Percentiles rank a stretch among this genome's conserved stretches.
Evolutionary conservation across 1,284 basidiomycete genomes (phyloP).

Genomic region (Moesziomyces sp.): DNA sequence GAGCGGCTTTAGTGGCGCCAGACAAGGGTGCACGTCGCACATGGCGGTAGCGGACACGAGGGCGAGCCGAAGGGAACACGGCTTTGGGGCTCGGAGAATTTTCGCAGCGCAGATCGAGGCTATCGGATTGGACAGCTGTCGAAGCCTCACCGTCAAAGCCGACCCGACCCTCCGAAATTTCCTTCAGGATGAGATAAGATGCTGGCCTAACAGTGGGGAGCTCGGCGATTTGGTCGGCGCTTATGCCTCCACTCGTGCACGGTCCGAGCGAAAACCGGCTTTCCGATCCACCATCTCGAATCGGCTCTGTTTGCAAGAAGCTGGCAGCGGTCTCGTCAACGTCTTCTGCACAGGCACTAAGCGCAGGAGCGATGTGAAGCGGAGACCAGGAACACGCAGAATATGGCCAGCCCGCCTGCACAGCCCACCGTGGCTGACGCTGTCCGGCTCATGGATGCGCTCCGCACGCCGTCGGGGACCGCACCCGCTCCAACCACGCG

Average conservation of each 20-base stretch:
- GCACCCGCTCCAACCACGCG: not conserved
- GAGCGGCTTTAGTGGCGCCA: not conserved
- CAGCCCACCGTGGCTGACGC: constrained; percentile 37
- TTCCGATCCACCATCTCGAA: not conserved
- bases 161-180: not conserved
- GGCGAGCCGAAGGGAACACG: not conserved
- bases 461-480: not conserved
- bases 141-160: constrained; percentile 24
- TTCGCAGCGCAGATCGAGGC: constrained; percentile 1
- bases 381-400: not conserved
- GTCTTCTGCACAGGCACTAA: not conserved
- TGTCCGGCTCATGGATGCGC: constrained; percentile 33
- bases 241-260: constrained; percentile 10
- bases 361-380: not conserved
- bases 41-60: not conserved
- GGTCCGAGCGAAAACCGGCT: not conserved
- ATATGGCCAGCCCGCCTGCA: constrained; percentile 20
- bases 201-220: constrained; percentile 7
- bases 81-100: constrained; percentile 6
- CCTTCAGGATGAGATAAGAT: not conserved
- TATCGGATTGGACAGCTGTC: constrained; percentile 4
- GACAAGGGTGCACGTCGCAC: too few species aligned
- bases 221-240: constrained; percentile 1
- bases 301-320: too few species aligned
- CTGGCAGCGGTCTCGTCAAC: not conserved